Conservation (phyloP, 805 yeast genomes). For the Myxozyma neglecta region DNA sequence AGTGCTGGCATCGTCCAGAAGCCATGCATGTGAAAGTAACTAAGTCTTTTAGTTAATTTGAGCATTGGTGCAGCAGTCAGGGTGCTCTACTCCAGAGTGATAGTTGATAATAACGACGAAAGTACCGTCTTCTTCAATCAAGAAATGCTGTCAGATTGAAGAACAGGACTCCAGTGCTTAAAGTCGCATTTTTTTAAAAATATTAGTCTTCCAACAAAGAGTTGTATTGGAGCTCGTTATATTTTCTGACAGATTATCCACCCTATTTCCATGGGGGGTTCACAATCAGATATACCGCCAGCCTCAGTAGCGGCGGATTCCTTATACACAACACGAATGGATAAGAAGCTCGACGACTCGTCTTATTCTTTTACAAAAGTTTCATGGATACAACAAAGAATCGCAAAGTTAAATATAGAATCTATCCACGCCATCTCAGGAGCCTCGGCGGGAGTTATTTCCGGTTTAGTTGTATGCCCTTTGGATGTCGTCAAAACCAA, state of each 20-base stretch:
- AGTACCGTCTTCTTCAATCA: too few relatives aligned
- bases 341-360: background rate
- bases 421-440: slow-evolving; percentile 71
- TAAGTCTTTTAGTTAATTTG: too few relatives aligned
- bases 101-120: too few relatives aligned
- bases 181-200: too few relatives aligned
- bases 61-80: too few relatives aligned
- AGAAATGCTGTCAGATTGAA: too few relatives aligned
- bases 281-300: background rate
- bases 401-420: background rate
- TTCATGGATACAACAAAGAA: background rate
- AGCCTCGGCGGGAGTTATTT: slow-evolving; percentile 87
- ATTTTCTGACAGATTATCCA: background rate
- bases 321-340: background rate
- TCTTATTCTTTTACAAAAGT: background rate
- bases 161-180: too few relatives aligned
- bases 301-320: background rate
- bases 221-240: background rate
- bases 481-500: slow-evolving; percentile 93
- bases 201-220: too few relatives aligned
- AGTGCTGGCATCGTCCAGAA: too few relatives aligned
- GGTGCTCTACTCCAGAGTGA: too few relatives aligned
- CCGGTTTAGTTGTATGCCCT: slow-evolving; percentile 92
- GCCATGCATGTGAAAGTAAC: too few relatives aligned
- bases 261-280: background rate